phyloP scores from a whole-genome alignment of 805 yeast genomes.

The Saccharomycopsis synnaedendra region DNA sequence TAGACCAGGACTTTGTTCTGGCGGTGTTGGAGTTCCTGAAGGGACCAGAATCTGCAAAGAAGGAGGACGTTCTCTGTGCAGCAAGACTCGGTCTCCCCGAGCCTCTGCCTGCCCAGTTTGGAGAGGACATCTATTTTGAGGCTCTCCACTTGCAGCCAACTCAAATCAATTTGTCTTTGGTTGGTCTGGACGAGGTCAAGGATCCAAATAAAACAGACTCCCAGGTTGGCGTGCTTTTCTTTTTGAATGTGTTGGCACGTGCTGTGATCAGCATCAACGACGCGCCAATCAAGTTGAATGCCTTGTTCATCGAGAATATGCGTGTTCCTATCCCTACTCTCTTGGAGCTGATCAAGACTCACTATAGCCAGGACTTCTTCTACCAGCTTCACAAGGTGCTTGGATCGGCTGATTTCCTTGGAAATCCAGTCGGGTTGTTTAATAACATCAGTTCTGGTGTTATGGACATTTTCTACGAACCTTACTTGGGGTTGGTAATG shows the following conservation, averaged over 20 bases:
- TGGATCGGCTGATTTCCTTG: conserved; percentile 93
- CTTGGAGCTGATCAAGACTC: conserved; percentile 60
- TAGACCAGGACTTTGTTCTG: conserved; percentile 87
- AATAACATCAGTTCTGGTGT: conserved; percentile 91
- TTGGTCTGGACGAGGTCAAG: conserved; percentile 64
- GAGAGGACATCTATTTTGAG: conserved; percentile 82
- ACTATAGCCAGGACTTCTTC: conserved; percentile 84
- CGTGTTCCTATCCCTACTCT: conserved; percentile 75
- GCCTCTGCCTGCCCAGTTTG: conserved; percentile 42
- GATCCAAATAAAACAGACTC: conserved; percentile 46
- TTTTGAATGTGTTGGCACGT: conserved; percentile 83
- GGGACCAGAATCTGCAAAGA: conserved; percentile 35
- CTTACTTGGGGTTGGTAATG: conserved; percentile 89
- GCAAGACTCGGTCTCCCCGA: conserved; percentile 57
- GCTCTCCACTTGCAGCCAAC: conserved; percentile 88
- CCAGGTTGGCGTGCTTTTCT: conserved; percentile 60
- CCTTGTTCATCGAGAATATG: conserved; percentile 78
- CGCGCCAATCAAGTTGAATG: conserved; percentile 86
- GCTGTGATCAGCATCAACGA: conserved; percentile 95
- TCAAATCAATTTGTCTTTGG: conserved; percentile 79
- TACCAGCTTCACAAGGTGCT: conserved; percentile 86
- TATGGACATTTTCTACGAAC: conserved; percentile 92
- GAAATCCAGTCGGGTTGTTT: conserved; percentile 95
- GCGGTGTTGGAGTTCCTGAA: conserved; percentile 73
- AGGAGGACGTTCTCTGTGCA: conserved; percentile 46